Conservation (phyloP, 768 basidiomycete genomes). For the Kwoniella sp. region DNA sequence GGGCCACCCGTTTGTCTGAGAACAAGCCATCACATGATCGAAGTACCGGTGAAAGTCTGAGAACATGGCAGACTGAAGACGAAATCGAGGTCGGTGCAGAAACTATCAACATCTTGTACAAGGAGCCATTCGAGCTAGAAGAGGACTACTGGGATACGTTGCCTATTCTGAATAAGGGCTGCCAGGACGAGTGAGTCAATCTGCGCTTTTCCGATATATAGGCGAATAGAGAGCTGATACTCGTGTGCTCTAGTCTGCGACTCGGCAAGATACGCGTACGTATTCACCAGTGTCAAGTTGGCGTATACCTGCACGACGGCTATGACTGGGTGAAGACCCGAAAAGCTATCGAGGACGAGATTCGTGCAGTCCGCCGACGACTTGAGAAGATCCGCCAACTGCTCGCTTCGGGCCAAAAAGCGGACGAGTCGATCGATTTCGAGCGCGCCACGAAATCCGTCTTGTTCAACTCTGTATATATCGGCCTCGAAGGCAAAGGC, state of each 20-base stretch:
- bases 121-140: conserved; percentile 66
- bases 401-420: conserved; percentile 81
- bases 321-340: conserved; percentile 92
- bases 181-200: conserved; percentile 33
- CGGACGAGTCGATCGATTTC: conserved; percentile 66
- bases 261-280: conserved; percentile 46
- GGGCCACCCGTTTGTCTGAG: conserved; percentile 64
- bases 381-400: conserved; percentile 89
- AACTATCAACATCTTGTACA: conserved; percentile 75
- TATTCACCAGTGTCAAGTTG: conserved; percentile 66
- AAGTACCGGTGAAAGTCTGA: conserved; percentile 45
- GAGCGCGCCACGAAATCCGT: conserved; percentile 69
- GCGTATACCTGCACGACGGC: conserved; percentile 81
- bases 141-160: conserved; percentile 64
- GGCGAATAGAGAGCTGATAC: not conserved
- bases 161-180: conserved; percentile 19
- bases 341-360: conserved; percentile 80
- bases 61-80: conserved; percentile 57
- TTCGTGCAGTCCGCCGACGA: conserved; percentile 81
- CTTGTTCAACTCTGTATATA: conserved; percentile 91
- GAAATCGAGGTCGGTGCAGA: conserved; percentile 72
- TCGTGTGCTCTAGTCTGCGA: not conserved
- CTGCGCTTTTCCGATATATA: not conserved
- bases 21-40: conserved; percentile 65
- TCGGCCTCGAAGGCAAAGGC: conserved; percentile 77